phyloP scores from a whole-genome alignment of 352 stramenopile species.

The Phytopythium aichiense region DNA sequence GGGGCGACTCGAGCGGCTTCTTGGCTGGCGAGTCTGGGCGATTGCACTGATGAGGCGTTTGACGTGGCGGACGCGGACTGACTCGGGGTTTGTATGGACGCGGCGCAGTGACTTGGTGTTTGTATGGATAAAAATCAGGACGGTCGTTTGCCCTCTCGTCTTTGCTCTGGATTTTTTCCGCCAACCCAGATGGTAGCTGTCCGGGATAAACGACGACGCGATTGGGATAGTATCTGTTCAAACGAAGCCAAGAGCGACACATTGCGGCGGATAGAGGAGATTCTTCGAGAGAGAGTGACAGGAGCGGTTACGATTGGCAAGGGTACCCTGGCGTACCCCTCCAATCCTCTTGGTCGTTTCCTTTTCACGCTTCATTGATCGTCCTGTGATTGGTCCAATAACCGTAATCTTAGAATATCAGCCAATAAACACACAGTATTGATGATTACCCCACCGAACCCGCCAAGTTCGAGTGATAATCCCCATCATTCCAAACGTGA shows the following conservation, averaged over 20 bases:
- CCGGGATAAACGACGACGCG: not conserved
- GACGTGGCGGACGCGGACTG: not conserved
- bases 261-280: not conserved
- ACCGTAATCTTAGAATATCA: not conserved
- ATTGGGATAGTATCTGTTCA: not conserved
- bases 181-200: not conserved
- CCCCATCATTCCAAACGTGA: not conserved
- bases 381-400: not conserved
- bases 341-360: not conserved
- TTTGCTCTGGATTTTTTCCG: constrained; percentile 1
- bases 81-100: not conserved
- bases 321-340: not conserved
- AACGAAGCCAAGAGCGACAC: not conserved
- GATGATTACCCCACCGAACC: not conserved
- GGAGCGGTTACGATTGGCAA: not conserved
- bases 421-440: not conserved
- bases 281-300: not conserved
- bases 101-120: not conserved
- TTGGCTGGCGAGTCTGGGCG: not conserved
- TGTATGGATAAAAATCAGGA: constrained; percentile 4
- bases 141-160: not conserved
- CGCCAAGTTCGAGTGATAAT: not conserved
- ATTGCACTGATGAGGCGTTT: not conserved
- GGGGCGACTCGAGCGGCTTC: not conserved
- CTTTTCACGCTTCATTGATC: too few species aligned